These are phyloP conservation scores for Vitis cinerea DNA, from an alignment of 164 flowering plant genomes.

Conservation along the genomic window DNA sequence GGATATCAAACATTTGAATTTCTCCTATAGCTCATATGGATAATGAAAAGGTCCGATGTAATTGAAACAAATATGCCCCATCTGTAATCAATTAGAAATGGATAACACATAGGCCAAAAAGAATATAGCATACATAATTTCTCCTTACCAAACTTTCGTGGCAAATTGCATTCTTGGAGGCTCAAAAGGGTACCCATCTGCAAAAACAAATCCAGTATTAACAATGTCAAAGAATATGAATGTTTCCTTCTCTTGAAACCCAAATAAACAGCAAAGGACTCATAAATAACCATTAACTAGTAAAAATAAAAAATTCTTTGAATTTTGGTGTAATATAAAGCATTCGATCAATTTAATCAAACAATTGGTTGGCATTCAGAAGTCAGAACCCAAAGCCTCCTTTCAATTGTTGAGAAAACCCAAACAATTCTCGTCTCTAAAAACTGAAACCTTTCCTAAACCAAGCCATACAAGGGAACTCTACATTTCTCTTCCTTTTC, in stretches of 20 bases:
- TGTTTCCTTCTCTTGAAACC: not conserved
- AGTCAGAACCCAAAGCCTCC: too few species aligned
- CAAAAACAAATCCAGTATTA: constrained; percentile 20
- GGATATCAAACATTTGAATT: too few species aligned
- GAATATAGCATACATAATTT: not conserved
- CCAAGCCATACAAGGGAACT: too few species aligned
- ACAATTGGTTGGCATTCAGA: too few species aligned
- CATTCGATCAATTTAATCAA: too few species aligned
- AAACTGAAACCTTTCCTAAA: too few species aligned
- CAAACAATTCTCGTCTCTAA: too few species aligned
- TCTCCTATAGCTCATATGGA: too few species aligned
- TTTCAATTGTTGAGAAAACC: too few species aligned
- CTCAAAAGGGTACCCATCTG: constrained; percentile 97
- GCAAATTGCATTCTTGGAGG: constrained; percentile 92
- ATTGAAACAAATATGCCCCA: not conserved
- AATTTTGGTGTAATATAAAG: too few species aligned
- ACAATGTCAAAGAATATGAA: not conserved
- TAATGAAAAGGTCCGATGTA: not conserved
- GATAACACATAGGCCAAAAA: not conserved
- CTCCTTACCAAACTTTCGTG: constrained; percentile 93
- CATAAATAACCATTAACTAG: not conserved
- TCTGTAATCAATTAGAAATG: too few species aligned
- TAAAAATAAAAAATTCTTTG: not conserved
- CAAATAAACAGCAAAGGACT: not conserved
- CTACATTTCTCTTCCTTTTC: too few species aligned